Conservation (phyloP, 495 filamentous ascomycete genomes). For the Lasiosphaeria ovina region DNA sequence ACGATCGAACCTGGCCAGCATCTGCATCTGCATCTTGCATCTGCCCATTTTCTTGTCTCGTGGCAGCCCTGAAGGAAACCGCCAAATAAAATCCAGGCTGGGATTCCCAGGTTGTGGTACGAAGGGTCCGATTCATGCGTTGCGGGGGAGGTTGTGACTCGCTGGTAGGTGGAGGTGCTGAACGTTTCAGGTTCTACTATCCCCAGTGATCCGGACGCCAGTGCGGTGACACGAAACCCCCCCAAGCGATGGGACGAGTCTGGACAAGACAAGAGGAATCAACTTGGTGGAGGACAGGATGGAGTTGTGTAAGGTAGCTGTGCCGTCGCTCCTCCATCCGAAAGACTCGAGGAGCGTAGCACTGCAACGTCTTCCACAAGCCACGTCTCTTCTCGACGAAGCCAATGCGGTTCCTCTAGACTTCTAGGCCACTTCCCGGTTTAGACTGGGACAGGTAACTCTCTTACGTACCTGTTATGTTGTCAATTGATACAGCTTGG, state of each 20-base stretch:
- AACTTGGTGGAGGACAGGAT: too few relatives aligned
- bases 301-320: too few relatives aligned
- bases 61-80: background rate
- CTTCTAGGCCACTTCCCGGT: background rate
- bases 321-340: too few relatives aligned
- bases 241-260: background rate
- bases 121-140: constrained; percentile 18
- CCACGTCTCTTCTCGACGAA: background rate
- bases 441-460: background rate
- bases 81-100: background rate
- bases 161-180: background rate
- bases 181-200: constrained; percentile 9
- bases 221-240: too few relatives aligned
- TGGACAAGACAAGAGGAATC: background rate
- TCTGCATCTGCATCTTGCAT: too few relatives aligned
- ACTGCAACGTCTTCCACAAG: background rate
- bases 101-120: constrained; percentile 2
- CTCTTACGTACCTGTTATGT: background rate
- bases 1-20: constrained; percentile 16
- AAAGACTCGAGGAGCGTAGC: background rate
- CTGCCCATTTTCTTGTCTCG: background rate
- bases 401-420: background rate
- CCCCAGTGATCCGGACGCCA: background rate
- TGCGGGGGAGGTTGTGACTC: constrained; percentile 10
- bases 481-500: background rate